Evolutionary conservation across 805 yeast genomes (phyloP).

Genomic region (Hanseniaspora lindneri): DNA sequence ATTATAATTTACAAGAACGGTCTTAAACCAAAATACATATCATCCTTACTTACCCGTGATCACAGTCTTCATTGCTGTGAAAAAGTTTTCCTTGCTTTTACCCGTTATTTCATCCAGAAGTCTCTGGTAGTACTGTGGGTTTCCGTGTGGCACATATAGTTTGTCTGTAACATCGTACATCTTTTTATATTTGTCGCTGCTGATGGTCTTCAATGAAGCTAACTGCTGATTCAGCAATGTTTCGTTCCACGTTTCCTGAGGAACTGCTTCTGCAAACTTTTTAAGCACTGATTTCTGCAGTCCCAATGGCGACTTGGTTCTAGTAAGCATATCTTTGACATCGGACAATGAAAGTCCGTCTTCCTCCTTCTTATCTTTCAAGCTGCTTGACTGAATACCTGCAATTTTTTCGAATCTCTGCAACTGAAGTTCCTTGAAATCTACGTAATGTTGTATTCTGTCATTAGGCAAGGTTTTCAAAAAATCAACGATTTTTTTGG

Average conservation of each 20-base stretch:
- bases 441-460: slow-evolving; percentile 52
- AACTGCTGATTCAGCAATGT: slow-evolving; percentile 43
- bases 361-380: slow-evolving; percentile 28
- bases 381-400: slow-evolving; percentile 31
- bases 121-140: slow-evolving; percentile 65
- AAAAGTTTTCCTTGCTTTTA: slow-evolving; percentile 52
- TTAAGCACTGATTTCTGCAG: slow-evolving; percentile 38
- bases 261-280: slow-evolving; percentile 33
- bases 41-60: slow-evolving; percentile 52
- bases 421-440: slow-evolving; percentile 57
- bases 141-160: slow-evolving; percentile 68
- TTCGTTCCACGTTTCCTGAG: slow-evolving; percentile 40
- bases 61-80: slow-evolving; percentile 61
- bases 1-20: not conserved
- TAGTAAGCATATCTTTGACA: slow-evolving; percentile 30
- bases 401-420: slow-evolving; percentile 44
- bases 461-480: slow-evolving; percentile 59
- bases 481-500: slow-evolving; percentile 44
- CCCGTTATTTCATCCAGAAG: slow-evolving; percentile 60
- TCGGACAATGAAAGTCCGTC: slow-evolving; percentile 34
- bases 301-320: slow-evolving; percentile 33
- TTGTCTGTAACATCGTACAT: slow-evolving; percentile 57
- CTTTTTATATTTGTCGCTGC: slow-evolving; percentile 48
- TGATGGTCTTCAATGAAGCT: slow-evolving; percentile 44
- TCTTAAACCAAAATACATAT: not conserved